phyloP scores from a whole-genome alignment of 1,284 basidiomycete genomes.

The Agaricales sp. region DNA sequence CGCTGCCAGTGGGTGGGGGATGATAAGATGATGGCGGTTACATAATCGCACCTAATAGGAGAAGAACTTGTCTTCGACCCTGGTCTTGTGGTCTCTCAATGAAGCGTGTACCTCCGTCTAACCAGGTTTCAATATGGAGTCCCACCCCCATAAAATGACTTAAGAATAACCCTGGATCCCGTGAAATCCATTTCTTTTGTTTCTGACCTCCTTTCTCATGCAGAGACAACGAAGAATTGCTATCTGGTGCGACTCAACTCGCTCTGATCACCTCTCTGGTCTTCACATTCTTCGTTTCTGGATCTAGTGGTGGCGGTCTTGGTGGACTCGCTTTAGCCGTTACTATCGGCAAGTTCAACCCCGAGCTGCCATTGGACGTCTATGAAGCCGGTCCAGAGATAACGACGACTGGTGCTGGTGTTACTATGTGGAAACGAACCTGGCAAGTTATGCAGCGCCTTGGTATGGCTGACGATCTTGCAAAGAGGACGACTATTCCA shows the following conservation, averaged over 20 bases:
- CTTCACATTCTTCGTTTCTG: background rate
- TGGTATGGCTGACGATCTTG: slow-evolving; percentile 21
- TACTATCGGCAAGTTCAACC: slow-evolving; percentile 18
- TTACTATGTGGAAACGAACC: slow-evolving; percentile 28
- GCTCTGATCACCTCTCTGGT: background rate
- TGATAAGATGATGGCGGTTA: background rate
- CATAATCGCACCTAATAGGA: too few relatives aligned
- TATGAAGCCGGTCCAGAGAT: slow-evolving; percentile 26
- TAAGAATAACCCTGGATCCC: too few relatives aligned
- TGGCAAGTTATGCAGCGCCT: slow-evolving; percentile 25
- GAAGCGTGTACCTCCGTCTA: too few relatives aligned
- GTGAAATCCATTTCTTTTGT: too few relatives aligned
- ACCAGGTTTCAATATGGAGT: too few relatives aligned
- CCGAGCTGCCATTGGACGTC: slow-evolving; percentile 19
- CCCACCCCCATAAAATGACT: too few relatives aligned
- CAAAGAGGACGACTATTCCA: background rate
- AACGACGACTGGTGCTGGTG: slow-evolving; percentile 24
- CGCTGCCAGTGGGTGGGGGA: slow-evolving; percentile 4
- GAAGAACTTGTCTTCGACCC: too few relatives aligned
- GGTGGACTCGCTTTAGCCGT: slow-evolving; percentile 27
- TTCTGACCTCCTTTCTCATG: too few relatives aligned
- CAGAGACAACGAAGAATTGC: slow-evolving; percentile 1
- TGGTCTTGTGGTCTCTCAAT: too few relatives aligned
- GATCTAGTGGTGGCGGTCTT: slow-evolving; percentile 24
- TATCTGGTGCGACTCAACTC: background rate